Base-by-base conservation (phyloP, 2,329 filamentous ascomycete species). In the Acrocalymma vagum region DNA sequence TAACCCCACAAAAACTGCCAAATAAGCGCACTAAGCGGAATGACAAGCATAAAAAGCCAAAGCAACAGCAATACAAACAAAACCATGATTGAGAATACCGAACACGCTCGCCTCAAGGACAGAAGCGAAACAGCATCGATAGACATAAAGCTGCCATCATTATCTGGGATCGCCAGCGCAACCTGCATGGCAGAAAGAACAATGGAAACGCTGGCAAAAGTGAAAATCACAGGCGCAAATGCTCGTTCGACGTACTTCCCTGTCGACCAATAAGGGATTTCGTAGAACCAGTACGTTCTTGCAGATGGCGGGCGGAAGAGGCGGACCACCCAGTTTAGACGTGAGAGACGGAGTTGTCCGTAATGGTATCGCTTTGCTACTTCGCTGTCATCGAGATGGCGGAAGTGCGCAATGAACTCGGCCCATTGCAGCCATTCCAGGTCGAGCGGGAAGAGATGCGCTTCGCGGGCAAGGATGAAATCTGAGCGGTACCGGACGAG, bases 291-390 rank as follows among this genome's bases (percentile, higher is more conserved):
- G 9, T 9, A 18, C 3, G 36, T 45, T 13, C 14, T 20, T 13
- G 33, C 34, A 25, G 13, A 18, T 14, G 20, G 31, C 7, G 44
- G 44, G 13, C 34, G 39, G 23, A 27, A 43, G 9, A 47, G 14
- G 22, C 44, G 39, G 16, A 44, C 35, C n/a, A 32, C 42, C 46
- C 39, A 43, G 16, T 48, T 44, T 11, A 48, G 29, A 5, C 45
- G 38, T 13, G 40, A 33, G 22, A 52, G 45, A n/a, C 48, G 38
- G 14, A 52, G 21, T 17, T 52, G 41, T 3, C 48, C 45, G 20
- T 48, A 52, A 30, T 40, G 34, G 18, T 34, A 52, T 5, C 48
- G 45, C 14, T 38, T 26, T 10, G 45, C 39, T 6, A 52, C 45
- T 7, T 38, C 36, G 17, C 29, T 31, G 20, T 45, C 37, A 5